A percentile compares a stretch with the other conserved stretches of the same genome.
Conservation (phyloP, 176 grass and related monocot species). For the Oryza rufipogon region DNA sequence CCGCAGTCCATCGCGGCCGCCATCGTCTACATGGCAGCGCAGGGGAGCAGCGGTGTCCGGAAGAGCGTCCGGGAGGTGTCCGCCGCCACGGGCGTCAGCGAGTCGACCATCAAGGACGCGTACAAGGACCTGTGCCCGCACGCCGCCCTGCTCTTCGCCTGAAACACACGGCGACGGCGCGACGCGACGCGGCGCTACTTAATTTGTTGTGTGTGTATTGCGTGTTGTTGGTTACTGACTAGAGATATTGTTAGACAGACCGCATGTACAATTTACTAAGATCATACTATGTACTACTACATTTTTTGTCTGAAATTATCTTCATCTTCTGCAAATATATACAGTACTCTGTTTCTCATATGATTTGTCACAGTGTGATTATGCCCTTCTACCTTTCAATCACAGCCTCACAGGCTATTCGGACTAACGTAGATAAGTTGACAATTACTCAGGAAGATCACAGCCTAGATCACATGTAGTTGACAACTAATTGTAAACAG, state of each 20-base stretch:
- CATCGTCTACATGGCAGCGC: conserved; percentile 45
- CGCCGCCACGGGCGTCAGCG: conserved; percentile 41
- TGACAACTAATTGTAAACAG: too few species aligned
- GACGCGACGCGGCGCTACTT: neutral
- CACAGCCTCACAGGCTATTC: too few species aligned
- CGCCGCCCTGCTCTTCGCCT: conserved; percentile 33
- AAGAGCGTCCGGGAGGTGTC: conserved; percentile 45
- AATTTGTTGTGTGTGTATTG: neutral
- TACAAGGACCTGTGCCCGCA: conserved; percentile 41
- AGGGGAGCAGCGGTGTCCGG: neutral
- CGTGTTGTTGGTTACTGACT: neutral
- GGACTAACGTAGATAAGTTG: too few species aligned
- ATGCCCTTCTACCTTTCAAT: too few species aligned
- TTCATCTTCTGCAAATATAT: too few species aligned
- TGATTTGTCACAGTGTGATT: too few species aligned
- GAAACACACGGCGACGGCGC: neutral
- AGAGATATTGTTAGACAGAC: too few species aligned
- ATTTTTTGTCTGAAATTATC: too few species aligned
- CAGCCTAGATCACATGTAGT: too few species aligned
- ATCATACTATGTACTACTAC: neutral
- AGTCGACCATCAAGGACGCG: conserved; percentile 46
- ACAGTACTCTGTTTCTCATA: too few species aligned
- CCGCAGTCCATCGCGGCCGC: conserved; percentile 50
- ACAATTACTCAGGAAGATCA: too few species aligned
- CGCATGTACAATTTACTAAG: neutral